Conservation (phyloP, 352 stramenopile genomes). For the Pythium folliculosum region DNA sequence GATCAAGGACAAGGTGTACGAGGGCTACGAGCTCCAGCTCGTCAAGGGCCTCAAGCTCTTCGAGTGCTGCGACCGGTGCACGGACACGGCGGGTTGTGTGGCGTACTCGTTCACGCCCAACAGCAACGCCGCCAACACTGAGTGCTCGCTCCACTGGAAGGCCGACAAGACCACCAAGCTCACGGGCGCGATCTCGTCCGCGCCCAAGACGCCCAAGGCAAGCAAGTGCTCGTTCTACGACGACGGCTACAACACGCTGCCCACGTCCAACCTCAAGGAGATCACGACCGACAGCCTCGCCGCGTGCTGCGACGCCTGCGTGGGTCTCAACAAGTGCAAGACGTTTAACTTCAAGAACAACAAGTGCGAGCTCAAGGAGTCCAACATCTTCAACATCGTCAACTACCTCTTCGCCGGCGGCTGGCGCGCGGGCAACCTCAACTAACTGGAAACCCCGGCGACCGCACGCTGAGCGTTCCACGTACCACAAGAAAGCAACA, state of each 20-base stretch:
- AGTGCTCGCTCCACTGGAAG: conserved; percentile 2
- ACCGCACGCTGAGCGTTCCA: too few species aligned
- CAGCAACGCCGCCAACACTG: neutral
- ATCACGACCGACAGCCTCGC: neutral
- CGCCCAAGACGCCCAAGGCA: neutral
- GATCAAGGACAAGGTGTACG: conserved; percentile 1
- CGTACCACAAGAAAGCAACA: too few species aligned
- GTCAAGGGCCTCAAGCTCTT: neutral
- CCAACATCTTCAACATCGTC: neutral
- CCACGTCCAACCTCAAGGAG: neutral
- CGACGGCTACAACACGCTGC: neutral
- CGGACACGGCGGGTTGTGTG: conserved; percentile 1
- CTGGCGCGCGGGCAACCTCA: neutral
- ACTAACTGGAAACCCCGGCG: neutral
- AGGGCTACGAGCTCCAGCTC: neutral
- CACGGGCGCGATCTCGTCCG: neutral
- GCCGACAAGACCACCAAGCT: neutral
- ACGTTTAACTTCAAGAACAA: neutral
- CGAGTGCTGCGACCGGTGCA: neutral
- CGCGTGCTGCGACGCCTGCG: neutral
- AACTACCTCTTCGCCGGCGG: neutral
- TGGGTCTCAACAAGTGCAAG: neutral
- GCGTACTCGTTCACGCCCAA: conserved; percentile 1
- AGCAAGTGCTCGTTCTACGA: neutral
- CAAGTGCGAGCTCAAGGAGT: neutral